Percentiles rank a stretch among this genome's conserved stretches.
Evolutionary conservation across 176 grass and related monocot species (phyloP).

Genomic region (Musa troglodytarum): DNA sequence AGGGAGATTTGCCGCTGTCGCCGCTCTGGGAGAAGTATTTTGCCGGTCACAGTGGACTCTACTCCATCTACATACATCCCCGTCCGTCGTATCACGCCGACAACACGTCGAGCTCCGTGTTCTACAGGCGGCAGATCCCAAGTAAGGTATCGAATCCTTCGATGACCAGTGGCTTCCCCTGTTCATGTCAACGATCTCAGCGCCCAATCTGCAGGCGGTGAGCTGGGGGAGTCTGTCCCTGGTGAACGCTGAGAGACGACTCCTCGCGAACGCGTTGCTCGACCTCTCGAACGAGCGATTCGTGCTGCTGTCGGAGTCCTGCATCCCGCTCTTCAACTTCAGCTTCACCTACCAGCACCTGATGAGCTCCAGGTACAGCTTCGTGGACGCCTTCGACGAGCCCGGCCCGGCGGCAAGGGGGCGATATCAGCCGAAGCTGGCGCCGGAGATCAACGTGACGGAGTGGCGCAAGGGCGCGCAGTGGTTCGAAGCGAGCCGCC

Average conservation of each 20-base stretch:
- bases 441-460: not conserved
- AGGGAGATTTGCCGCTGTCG: not conserved
- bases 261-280: conserved; percentile 1
- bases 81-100: not conserved
- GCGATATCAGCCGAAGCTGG: not conserved
- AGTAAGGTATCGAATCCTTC: conserved; percentile 7
- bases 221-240: not conserved
- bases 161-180: not conserved
- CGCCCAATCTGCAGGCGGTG: not conserved
- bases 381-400: not conserved
- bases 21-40: conserved; percentile 12
- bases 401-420: not conserved
- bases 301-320: not conserved
- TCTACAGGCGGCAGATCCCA: conserved; percentile 11
- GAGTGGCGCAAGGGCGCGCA: conserved; percentile 1
- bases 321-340: not conserved
- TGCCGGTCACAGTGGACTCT: not conserved
- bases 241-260: not conserved
- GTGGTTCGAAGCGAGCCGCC: not conserved
- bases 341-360: not conserved
- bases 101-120: not conserved
- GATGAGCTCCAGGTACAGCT: not conserved
- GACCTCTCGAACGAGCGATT: not conserved
- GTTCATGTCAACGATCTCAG: too few species aligned
- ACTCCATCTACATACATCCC: conserved; percentile 9